Evolutionary conservation across 1,139 yeast genomes (phyloP).

Genomic region (Pichia sp.): DNA sequence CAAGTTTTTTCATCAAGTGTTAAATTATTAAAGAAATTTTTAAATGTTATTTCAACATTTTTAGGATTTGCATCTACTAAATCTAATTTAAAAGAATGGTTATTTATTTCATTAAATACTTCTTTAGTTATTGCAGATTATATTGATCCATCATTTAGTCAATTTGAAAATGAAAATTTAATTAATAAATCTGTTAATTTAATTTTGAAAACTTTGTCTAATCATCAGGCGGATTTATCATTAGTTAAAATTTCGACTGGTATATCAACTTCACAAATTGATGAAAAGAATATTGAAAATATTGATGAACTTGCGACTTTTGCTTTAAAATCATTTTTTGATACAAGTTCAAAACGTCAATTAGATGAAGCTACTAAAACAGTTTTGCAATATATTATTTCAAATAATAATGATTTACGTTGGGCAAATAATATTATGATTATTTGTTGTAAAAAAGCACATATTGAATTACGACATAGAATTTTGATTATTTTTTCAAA

Average conservation of each 20-base stretch:
- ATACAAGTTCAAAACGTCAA: slow-evolving; percentile 33
- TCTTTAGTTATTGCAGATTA: slow-evolving; percentile 21
- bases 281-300: slow-evolving; percentile 1
- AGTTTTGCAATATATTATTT: slow-evolving; percentile 30
- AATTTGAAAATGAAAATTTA: slow-evolving; percentile 15
- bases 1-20: slow-evolving; percentile 65
- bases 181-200: slow-evolving; percentile 20
- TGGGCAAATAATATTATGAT: slow-evolving; percentile 61
- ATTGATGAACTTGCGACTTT: slow-evolving; percentile 18
- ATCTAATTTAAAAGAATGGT: slow-evolving; percentile 25
- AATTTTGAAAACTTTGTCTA: slow-evolving; percentile 18
- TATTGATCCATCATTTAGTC: slow-evolving; percentile 21
- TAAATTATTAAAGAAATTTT: slow-evolving; percentile 48
- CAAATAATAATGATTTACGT: slow-evolving; percentile 18
- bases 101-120: slow-evolving; percentile 21
- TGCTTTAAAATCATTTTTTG: slow-evolving; percentile 34
- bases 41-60: slow-evolving; percentile 36
- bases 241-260: slow-evolving; percentile 16
- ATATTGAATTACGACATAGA: slow-evolving; percentile 79
- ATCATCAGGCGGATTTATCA: slow-evolving; percentile 15
- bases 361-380: slow-evolving; percentile 32
- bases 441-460: slow-evolving; percentile 70
- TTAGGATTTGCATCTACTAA: slow-evolving; percentile 29
- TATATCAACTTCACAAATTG: slow-evolving; percentile 1
- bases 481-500: slow-evolving; percentile 36